Evolutionary conservation across 768 basidiomycete genomes (phyloP).

Genomic region (Mycena chlorophos): DNA sequence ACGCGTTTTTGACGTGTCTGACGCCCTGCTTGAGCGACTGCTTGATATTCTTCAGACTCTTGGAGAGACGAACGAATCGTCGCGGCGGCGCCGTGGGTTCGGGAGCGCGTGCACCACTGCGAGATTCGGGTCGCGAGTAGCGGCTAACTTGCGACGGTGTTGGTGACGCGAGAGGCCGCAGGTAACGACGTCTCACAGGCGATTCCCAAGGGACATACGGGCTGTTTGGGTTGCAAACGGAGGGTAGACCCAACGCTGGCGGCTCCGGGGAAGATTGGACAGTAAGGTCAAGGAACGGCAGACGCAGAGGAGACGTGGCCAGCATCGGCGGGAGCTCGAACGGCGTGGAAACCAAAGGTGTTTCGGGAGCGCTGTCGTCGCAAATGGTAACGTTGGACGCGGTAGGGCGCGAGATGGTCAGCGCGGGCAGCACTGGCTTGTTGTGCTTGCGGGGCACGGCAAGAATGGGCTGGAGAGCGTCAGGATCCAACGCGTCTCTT

Average conservation of each 20-base stretch:
- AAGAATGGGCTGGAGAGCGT: slow-evolving; percentile 1
- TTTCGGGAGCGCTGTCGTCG: background rate
- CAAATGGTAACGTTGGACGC: slow-evolving; percentile 1
- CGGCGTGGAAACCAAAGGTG: slow-evolving; percentile 17
- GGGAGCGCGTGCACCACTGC: slow-evolving; percentile 43
- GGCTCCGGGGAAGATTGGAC: slow-evolving; percentile 20
- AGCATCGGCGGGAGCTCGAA: slow-evolving; percentile 23
- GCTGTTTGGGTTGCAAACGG: slow-evolving; percentile 51
- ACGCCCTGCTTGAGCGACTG: slow-evolving; percentile 28
- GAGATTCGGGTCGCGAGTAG: slow-evolving; percentile 34
- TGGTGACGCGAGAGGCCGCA: slow-evolving; percentile 40
- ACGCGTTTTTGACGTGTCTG: slow-evolving; percentile 26
- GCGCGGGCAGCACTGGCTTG: slow-evolving; percentile 1
- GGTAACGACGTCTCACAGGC: slow-evolving; percentile 43
- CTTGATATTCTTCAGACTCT: slow-evolving; percentile 34
- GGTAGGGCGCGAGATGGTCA: slow-evolving; percentile 5
- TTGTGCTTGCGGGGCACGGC: background rate
- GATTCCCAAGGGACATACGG: slow-evolving; percentile 56
- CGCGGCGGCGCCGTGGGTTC: slow-evolving; percentile 33
- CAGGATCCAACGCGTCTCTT: slow-evolving; percentile 1
- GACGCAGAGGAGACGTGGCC: slow-evolving; percentile 39
- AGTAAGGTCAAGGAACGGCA: slow-evolving; percentile 37
- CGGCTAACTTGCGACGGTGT: slow-evolving; percentile 36
- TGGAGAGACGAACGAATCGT: slow-evolving; percentile 28
- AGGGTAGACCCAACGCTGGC: slow-evolving; percentile 31